Evolutionary conservation across 2,329 filamentous ascomycete genomes (phyloP).

Genomic region (Ophiostoma perfectum): DNA sequence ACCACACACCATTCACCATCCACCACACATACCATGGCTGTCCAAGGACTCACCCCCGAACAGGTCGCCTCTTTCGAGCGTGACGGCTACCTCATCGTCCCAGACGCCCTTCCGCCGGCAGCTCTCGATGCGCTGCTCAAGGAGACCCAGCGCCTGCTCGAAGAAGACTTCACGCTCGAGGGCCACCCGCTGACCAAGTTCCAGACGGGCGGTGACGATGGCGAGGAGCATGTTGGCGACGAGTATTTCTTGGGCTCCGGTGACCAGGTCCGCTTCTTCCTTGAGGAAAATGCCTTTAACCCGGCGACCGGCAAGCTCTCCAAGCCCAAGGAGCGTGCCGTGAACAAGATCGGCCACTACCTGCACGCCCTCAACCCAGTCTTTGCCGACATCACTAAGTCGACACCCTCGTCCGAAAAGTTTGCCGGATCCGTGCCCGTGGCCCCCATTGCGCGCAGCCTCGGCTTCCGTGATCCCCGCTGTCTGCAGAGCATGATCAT

Average conservation of each 20-base stretch:
- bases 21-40: neutral
- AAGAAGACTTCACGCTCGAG: constrained; percentile 63
- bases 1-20: neutral
- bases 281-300: constrained; percentile 88
- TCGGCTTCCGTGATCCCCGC: constrained; percentile 71
- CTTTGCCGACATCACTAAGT: constrained; percentile 51
- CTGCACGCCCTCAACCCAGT: constrained; percentile 64
- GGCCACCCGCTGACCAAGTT: constrained; percentile 92
- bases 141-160: constrained; percentile 70
- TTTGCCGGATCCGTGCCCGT: constrained; percentile 38
- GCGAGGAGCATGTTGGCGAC: constrained; percentile 75
- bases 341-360: constrained; percentile 85
- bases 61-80: constrained; percentile 68
- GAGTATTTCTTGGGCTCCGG: constrained; percentile 87
- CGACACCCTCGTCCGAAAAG: constrained; percentile 36
- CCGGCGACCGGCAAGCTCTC: constrained; percentile 52
- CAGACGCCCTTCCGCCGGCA: constrained; percentile 61
- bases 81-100: constrained; percentile 88
- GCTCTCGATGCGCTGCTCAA: constrained; percentile 64
- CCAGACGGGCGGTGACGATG: constrained; percentile 65
- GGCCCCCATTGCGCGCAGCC: constrained; percentile 58
- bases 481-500: constrained; percentile 94
- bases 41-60: constrained; percentile 57
- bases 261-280: constrained; percentile 94
- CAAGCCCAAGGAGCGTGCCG: constrained; percentile 75